phyloP scores from a whole-genome alignment of 139 green algal species.

The Volvox africanus region DNA sequence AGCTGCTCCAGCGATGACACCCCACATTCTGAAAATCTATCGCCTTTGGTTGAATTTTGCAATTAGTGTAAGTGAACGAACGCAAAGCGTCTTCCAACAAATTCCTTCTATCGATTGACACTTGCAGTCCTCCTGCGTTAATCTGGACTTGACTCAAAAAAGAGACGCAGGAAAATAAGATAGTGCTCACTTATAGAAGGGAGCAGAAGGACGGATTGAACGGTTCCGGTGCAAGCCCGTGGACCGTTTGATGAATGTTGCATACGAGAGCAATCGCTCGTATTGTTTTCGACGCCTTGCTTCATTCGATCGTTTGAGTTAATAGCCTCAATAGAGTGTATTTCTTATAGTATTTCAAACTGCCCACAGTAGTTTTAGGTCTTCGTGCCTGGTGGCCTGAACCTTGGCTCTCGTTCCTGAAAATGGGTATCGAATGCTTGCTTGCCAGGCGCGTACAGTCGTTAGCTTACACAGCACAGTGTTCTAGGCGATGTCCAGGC shows the following conservation, averaged over 20 bases:
- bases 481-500: not conserved
- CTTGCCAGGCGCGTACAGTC: not conserved
- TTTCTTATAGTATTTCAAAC: too few relatives aligned
- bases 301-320: too few relatives aligned
- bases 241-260: too few relatives aligned
- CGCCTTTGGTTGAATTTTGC: not conserved
- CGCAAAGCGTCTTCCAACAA: not conserved
- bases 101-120: not conserved
- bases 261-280: too few relatives aligned
- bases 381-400: constrained; percentile 11
- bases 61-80: not conserved
- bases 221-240: too few relatives aligned
- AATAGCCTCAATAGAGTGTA: too few relatives aligned
- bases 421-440: not conserved
- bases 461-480: not conserved
- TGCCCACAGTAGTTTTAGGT: not conserved
- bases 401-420: not conserved
- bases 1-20: constrained; percentile 5
- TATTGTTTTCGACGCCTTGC: too few relatives aligned
- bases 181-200: too few relatives aligned
- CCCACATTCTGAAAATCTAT: constrained; percentile 17
- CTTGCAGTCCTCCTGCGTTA: not conserved
- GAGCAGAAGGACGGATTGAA: too few relatives aligned
- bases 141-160: not conserved
- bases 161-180: not conserved